Base-by-base conservation (phyloP, 441 rosid species). In the Hura crepitans region DNA sequence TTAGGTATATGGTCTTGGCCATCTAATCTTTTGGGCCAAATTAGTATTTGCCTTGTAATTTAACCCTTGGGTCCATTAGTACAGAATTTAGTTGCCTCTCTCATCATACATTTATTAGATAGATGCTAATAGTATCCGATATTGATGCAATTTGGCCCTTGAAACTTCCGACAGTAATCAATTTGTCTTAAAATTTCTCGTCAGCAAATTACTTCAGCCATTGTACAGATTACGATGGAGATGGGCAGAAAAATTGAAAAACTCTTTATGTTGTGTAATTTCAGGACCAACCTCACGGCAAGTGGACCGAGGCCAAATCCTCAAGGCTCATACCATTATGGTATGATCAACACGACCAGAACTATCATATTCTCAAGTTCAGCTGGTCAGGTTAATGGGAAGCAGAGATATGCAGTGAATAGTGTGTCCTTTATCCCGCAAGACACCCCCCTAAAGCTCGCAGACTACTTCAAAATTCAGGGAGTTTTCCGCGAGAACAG, bases 221-320 rank as follows among this genome's bases (percentile, higher is more conserved):
- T 9, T 42, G 46, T 42, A 42, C 12, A 42, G 14, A 42, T 42
- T 42, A 42, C 12, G 13, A 10, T 9, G 46, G 12, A 42, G 45
- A 39, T 5, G 11, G 46, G 13, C 46, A 42, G 12, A 9, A 42
- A n/a, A n/a, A n/a, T n/a, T n/a, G n/a, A n/a, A n/a, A n/a, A n/a
- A n/a, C n/a, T n/a, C n/a, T n/a, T n/a, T 31, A n/a, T n/a, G 59
- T 65, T 37, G n/a, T n/a, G n/a, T n/a, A n/a, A 23, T 78, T 81
- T 61, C 85, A 91, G 98, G 86, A 85, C 96, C 65, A 91, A 94
- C 74, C 92, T 94, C 45, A 88, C 97, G 4, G 99, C 99, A 22
- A 94, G 99, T 80, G 99, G 97, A 70, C 97, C 99, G 45, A 85
- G 99, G 75, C 99, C 99, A 37, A 94, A 92, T 77, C 99, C 99